Evolutionary conservation across 257 asterid species (phyloP), one percentile per base, ranked within the genome.

Genomic region (Nicotiana attenuata): DNA sequence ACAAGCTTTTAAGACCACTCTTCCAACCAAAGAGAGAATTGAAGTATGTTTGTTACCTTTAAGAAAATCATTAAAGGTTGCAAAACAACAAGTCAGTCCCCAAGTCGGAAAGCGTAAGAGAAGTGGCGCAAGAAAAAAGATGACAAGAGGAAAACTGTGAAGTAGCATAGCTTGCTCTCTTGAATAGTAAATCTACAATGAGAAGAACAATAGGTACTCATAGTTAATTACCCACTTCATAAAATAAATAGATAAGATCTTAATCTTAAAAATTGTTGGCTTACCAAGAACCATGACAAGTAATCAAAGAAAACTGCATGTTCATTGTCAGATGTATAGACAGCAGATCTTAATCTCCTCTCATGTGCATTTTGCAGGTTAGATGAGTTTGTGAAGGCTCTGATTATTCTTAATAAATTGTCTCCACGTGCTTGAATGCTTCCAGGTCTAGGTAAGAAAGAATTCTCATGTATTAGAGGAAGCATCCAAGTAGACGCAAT

Each of bases 371-470:
- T 94, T 87, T 81, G 92, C 80, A 96, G 90, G 84, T 91, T 85
- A 81, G 98, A 87, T 60, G 98, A 94, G 85, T 87, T 93, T 81
- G 95, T 83, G 85, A 96, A 93, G 85, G 97, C 94, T 88, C 90
- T 94, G 91, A 96, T 83, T 76, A 93, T 31, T 85, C 92, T 90
- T 80, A 89, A 71, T 83, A 96, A 84, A 88, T 96, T 96, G 69
- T 96, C 99, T 85, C 99, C 99, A 3, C 99, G 97, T 26, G 95
- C 98, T 91, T 96, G 99, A 87, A 96, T 89, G 95, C 99, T 96
- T 88, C 99, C 99, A 81, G 98, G 98, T 85, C 98, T 96, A 82
- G 78, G 85, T 64, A 45, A 76, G 78, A 82, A 83, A 86, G 86
- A 50, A 24, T 73, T 56, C 55, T 14, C 50, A 75, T 50, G 76